Conservation (phyloP, 768 basidiomycete species). For the Boletus rubroflammeus region DNA sequence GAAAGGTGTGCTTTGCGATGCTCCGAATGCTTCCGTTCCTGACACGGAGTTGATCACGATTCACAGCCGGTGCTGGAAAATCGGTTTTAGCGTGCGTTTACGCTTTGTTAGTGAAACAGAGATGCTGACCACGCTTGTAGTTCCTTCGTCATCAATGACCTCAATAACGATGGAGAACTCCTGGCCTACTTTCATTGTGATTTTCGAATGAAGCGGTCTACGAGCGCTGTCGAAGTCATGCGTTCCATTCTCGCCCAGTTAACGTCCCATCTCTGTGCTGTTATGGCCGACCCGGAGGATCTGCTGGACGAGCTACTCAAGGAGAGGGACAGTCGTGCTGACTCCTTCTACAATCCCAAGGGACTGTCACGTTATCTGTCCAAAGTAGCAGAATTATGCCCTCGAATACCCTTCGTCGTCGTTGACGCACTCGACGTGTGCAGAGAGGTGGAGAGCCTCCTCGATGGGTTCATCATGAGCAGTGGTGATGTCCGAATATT, state of each 20-base stretch:
- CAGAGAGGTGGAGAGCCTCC: constrained; percentile 7
- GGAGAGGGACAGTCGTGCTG: not conserved
- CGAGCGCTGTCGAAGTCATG: not conserved
- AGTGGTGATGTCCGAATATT: not conserved
- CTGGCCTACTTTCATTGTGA: not conserved
- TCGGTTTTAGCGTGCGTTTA: not conserved
- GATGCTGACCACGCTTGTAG: not conserved
- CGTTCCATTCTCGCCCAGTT: not conserved
- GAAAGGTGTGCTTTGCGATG: not conserved
- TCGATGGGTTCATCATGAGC: constrained; percentile 3
- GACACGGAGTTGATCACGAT: not conserved
- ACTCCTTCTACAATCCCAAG: no score
- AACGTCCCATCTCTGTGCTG: not conserved
- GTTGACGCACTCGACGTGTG: no score
- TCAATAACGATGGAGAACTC: not conserved
- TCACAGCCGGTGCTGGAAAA: not conserved
- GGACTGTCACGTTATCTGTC: not conserved
- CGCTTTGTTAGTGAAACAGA: not conserved
- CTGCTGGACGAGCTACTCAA: not conserved
- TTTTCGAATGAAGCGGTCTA: not conserved
- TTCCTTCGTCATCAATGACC: not conserved
- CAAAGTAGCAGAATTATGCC: not conserved
- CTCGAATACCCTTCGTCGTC: no score
- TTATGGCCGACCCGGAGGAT: not conserved
- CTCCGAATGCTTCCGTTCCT: not conserved